These are phyloP conservation scores for Cutaneotrichosporon cavernicola DNA, from an alignment of 1,284 basidiomycete genomes.

Conservation along the genomic window DNA sequence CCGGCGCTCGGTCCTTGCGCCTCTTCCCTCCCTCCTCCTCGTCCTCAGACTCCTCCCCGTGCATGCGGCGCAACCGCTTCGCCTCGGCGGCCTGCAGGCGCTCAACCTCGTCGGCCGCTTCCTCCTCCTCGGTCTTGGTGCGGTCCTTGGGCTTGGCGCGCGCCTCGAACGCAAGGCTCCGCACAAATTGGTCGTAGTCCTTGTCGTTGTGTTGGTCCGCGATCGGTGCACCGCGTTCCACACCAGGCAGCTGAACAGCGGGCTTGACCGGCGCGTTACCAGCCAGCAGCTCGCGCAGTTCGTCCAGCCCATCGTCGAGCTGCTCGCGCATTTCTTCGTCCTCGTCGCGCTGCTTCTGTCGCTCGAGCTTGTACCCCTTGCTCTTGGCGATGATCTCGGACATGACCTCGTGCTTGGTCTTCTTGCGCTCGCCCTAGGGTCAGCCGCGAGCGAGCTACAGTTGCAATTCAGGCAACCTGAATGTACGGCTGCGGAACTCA, in stretches of 20 bases:
- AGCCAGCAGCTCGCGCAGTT: constrained; percentile 74
- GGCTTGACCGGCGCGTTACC: constrained; percentile 58
- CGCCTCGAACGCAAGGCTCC: constrained; percentile 88
- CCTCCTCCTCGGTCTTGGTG: constrained; percentile 93
- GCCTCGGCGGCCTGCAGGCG: constrained; percentile 81
- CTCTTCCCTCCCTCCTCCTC: constrained; percentile 59
- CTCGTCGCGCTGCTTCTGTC: constrained; percentile 82
- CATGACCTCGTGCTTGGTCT: constrained; percentile 96
- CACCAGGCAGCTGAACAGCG: constrained; percentile 51
- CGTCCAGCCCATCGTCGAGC: constrained; percentile 83
- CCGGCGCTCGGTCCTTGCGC: constrained; percentile 31
- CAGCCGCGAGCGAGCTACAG: neutral
- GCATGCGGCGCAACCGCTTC: constrained; percentile 77
- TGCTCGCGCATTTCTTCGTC: constrained; percentile 83
- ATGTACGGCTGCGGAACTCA: constrained; percentile 7
- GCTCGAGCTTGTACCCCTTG: constrained; percentile 72
- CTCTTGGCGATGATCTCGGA: constrained; percentile 96
- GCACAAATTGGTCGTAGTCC: constrained; percentile 87
- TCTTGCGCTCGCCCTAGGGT: constrained; percentile 61
- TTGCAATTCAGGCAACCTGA: neutral
- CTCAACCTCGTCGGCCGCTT: constrained; percentile 85
- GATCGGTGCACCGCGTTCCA: constrained; percentile 44
- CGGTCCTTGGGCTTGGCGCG: constrained; percentile 92
- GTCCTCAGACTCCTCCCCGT: constrained; percentile 69
- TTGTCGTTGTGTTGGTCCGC: constrained; percentile 44